Percentiles rank a stretch among this genome's conserved stretches.
These are phyloP conservation scores for Phytophthora meadii DNA, from an alignment of 352 stramenopile species.

Conservation along the genomic window DNA sequence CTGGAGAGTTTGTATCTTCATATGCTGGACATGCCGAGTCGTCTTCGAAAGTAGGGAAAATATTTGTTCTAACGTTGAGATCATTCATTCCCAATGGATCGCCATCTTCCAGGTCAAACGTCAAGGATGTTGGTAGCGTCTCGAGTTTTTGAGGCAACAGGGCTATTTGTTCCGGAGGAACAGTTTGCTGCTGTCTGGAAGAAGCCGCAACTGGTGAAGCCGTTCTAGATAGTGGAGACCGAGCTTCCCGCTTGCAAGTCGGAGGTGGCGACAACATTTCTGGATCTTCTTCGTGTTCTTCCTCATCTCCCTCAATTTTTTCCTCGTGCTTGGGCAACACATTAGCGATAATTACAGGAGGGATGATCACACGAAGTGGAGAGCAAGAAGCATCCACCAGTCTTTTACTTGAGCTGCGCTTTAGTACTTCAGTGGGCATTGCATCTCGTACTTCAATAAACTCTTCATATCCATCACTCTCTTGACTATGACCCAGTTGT, in stretches of 20 bases:
- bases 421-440: conserved; percentile 19
- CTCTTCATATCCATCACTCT: conserved; percentile 11
- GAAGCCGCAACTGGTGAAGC: conserved; percentile 8
- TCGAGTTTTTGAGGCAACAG: conserved; percentile 9
- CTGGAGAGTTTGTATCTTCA: conserved; percentile 40
- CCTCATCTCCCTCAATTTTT: not conserved
- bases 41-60: conserved; percentile 66
- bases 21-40: conserved; percentile 66
- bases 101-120: conserved; percentile 24
- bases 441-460: conserved; percentile 11
- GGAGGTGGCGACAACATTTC: conserved; percentile 20
- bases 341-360: conserved; percentile 14
- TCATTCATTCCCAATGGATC: conserved; percentile 13
- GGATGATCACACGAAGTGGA: conserved; percentile 29
- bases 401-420: conserved; percentile 23
- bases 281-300: conserved; percentile 5
- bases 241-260: conserved; percentile 9
- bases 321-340: not conserved
- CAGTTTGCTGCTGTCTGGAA: conserved; percentile 23
- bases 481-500: conserved; percentile 1
- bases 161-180: conserved; percentile 32
- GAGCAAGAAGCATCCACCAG: conserved; percentile 41
- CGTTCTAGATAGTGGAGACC: not conserved
- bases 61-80: conserved; percentile 22
- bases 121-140: conserved; percentile 1